Evolutionary conservation across 164 flowering plant species (phyloP), one percentile per base, ranked within the genome.

Genomic region (Hamamelis virginiana): DNA sequence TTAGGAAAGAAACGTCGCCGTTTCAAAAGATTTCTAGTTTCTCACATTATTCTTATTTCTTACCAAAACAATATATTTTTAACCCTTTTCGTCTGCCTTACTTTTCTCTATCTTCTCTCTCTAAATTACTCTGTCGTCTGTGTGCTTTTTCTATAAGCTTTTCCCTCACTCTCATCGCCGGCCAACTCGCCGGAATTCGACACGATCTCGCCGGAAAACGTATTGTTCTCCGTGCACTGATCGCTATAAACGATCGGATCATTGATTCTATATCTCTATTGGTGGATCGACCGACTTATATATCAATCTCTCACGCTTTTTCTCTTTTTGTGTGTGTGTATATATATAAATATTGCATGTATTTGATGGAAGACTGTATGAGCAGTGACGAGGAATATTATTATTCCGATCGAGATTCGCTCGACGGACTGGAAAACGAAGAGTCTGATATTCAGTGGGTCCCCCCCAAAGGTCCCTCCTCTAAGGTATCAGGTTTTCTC

Each of bases 391-490:
- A 75, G 3, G 85, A 81, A 3, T 75, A 71, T 65, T 80, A 79
- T 61, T 71, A 67, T 28, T 85, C 88, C 58, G 92, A 86, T 82
- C 80, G 61, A 3, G 91, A 86, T 38, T 87, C 88, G 14, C 72
- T 80, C 33, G 87, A 83, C 16, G 91, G 81, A 19, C 28, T 86
- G 27, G 95, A 83, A 51, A 83, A 79, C 45, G 91, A 86, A 0
- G 91, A 82, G 6, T 62, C 83, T 47, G 84, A 74, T 57, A 21
- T 65, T 2, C 76, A 58, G 33, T 77, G 78, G 76, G 75, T 15
- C 51, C 72, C 84, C 3, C 22, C 77, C 14, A 81, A 70, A 70
- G 70, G 70, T 58, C 53, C 94, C 16, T 66, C 82, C 10, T 68
- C 73, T 16, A 79, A 81, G 90, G 90, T 86, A 48, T 66, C 0